Percentiles rank a stretch among this genome's conserved stretches.
Conservation (phyloP, 208 protist species). For the Trypanosoma congolense region DNA sequence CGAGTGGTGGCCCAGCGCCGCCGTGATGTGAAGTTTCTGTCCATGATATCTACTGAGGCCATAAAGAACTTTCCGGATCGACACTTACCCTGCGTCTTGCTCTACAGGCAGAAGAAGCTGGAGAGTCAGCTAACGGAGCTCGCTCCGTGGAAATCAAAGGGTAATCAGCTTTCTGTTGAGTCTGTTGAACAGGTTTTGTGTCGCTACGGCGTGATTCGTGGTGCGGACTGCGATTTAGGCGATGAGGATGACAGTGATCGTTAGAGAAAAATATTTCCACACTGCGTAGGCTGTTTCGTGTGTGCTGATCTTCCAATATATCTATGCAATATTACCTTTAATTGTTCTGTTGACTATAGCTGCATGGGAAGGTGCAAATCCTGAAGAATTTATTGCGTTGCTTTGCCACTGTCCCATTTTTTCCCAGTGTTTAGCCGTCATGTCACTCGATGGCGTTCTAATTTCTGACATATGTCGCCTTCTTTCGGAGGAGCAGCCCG, state of each 20-base stretch:
- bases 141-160: slow-evolving; percentile 42
- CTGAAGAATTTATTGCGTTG: background rate
- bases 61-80: slow-evolving; percentile 73
- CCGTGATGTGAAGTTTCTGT: slow-evolving; percentile 76
- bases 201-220: slow-evolving; percentile 37
- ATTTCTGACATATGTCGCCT: slow-evolving; percentile 32
- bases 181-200: slow-evolving; percentile 48
- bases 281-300: too few relatives aligned
- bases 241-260: slow-evolving; percentile 24
- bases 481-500: slow-evolving; percentile 8
- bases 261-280: too few relatives aligned
- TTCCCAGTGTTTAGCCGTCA: slow-evolving; percentile 18
- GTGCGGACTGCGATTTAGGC: slow-evolving; percentile 24
- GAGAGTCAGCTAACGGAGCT: slow-evolving; percentile 68
- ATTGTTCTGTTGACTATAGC: background rate
- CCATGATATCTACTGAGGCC: slow-evolving; percentile 74
- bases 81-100: slow-evolving; percentile 77
- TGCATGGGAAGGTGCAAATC: too few relatives aligned
- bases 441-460: slow-evolving; percentile 43
- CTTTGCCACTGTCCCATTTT: slow-evolving; percentile 5
- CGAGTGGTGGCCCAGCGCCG: slow-evolving; percentile 62
- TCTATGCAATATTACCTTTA: background rate
- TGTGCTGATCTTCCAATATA: background rate
- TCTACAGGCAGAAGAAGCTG: slow-evolving; percentile 67
- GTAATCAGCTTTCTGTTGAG: slow-evolving; percentile 30